These are phyloP conservation scores for Cercospora sojina DNA, from an alignment of 2,329 filamentous ascomycete species.

Conservation along the genomic window DNA sequence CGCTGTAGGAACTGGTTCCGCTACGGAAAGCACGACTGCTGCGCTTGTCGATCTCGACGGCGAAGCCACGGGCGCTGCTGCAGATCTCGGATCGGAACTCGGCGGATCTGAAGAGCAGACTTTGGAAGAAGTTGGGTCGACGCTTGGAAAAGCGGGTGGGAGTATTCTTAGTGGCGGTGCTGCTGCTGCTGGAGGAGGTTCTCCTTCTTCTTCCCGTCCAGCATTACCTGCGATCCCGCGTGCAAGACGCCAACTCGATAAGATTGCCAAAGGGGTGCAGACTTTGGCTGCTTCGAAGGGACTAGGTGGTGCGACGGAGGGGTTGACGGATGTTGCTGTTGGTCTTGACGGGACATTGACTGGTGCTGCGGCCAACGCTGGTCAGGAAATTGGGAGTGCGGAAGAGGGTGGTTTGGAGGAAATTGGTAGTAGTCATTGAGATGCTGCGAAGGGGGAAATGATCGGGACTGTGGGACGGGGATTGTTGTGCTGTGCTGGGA, in stretches of 20 bases:
- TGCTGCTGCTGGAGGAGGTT: background rate
- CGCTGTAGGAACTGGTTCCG: constrained; percentile 15
- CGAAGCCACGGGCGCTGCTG: constrained; percentile 19
- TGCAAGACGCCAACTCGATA: constrained; percentile 25
- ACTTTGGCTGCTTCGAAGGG: constrained; percentile 20
- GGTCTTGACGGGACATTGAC: constrained; percentile 24
- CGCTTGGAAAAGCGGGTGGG: background rate
- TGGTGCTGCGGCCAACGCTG: constrained; percentile 20
- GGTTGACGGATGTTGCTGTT: constrained; percentile 13
- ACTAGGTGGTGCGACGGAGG: constrained; percentile 11
- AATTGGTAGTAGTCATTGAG: constrained; percentile 7
- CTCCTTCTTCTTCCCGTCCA: background rate
- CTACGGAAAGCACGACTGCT: constrained; percentile 9
- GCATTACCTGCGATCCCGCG: background rate
- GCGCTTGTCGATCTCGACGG: constrained; percentile 23
- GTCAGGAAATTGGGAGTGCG: constrained; percentile 18
- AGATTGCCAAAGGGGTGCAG: constrained; percentile 29
- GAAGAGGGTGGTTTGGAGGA: constrained; percentile 25
- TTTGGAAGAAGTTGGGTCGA: constrained; percentile 20
- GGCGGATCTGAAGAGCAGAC: constrained; percentile 21
- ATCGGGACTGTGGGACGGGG: background rate
- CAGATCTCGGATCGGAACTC: constrained; percentile 24
- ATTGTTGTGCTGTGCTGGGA: background rate
- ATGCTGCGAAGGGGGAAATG: background rate
- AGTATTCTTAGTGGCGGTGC: background rate